Base-by-base conservation (phyloP, 2,329 filamentous ascomycete species). In the Corynespora cassiicola region DNA sequence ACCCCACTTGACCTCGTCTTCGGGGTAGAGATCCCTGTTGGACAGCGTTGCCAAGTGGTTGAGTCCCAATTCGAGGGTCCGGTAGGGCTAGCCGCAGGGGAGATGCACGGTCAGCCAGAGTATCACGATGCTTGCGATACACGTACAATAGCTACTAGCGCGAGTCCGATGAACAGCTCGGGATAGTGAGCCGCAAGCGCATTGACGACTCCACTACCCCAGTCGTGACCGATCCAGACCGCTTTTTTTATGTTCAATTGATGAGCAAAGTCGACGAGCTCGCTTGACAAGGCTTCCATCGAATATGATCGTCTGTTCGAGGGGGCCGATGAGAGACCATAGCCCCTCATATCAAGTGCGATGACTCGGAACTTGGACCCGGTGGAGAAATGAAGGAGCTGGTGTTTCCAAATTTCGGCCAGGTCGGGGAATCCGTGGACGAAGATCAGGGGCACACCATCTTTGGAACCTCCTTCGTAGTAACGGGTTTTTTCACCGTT, bases 141-240 rank as follows among this genome's bases (percentile, higher is more conserved):
- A n/a, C n/a, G n/a, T n/a, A n/a, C n/a, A n/a, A n/a, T n/a, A n/a
- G n/a, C n/a, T n/a, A n/a, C n/a, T n/a, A n/a, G n/a, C n/a, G n/a
- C 56, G 7, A 58, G 47, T 6, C 47, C 68, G 6, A 60, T 47
- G 36, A 60, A 66, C 5, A 57, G 44, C 16, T 69, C 58, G 0
- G 68, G 68, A 18, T 65, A 51, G 12, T 60, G 55, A 2, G 58
- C 51, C 5, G 58, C 61, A 14, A 67, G 50, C 5, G 52, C 46
- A 49, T 52, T 67, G 15, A 61, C 51, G 3, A 66, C 47, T 8
- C 58, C 63, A 12, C 56, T 60, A 19, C 66, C 66, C 74, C 73
- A 75, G 46, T 76, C 73, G 40, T 76, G 74, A 9, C 65, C 73
- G 21, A 76, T 56, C 74, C 76, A 78, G n/a, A 79, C 52, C 2